Conservation (phyloP, 1,284 basidiomycete genomes). For the Rhodofomes roseus region DNA sequence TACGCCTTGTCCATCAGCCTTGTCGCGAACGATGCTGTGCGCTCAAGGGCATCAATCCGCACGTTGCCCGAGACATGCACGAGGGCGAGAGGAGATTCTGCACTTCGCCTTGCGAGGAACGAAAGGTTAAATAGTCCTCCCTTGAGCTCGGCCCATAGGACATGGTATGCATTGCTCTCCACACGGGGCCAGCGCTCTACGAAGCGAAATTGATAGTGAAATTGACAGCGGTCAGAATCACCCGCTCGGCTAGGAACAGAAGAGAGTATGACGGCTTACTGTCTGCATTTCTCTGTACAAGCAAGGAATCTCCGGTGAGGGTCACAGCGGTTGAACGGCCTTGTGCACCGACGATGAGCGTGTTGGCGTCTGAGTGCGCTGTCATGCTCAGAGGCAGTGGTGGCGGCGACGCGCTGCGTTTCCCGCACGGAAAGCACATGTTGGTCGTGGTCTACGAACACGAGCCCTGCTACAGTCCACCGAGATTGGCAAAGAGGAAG, state of each 20-base stretch:
- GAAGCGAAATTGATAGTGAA: background rate
- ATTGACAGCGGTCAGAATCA: background rate
- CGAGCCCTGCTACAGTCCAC: too few species aligned
- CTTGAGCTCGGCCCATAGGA: slow-evolving; percentile 46
- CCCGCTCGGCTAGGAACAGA: background rate
- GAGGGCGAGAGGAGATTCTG: slow-evolving; percentile 36
- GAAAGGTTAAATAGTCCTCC: slow-evolving; percentile 39
- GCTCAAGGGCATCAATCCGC: slow-evolving; percentile 29
- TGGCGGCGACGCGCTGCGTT: background rate
- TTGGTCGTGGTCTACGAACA: background rate
- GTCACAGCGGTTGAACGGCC: background rate
- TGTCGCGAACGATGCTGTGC: slow-evolving; percentile 53
- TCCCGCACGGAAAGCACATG: background rate
- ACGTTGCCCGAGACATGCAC: slow-evolving; percentile 41
- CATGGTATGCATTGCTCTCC: slow-evolving; percentile 40
- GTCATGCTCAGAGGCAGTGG: background rate
- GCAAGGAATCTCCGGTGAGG: background rate
- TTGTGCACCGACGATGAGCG: background rate
- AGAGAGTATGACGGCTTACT: background rate
- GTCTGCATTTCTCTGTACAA: background rate
- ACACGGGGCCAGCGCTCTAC: slow-evolving; percentile 26
- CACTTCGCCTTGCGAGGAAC: slow-evolving; percentile 38
- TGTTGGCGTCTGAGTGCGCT: background rate
- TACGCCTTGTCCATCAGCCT: slow-evolving; percentile 59
- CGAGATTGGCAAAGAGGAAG: background rate